Evolutionary conservation across 1,284 basidiomycete species (phyloP).

Genomic region (Dichomitus squalens): DNA sequence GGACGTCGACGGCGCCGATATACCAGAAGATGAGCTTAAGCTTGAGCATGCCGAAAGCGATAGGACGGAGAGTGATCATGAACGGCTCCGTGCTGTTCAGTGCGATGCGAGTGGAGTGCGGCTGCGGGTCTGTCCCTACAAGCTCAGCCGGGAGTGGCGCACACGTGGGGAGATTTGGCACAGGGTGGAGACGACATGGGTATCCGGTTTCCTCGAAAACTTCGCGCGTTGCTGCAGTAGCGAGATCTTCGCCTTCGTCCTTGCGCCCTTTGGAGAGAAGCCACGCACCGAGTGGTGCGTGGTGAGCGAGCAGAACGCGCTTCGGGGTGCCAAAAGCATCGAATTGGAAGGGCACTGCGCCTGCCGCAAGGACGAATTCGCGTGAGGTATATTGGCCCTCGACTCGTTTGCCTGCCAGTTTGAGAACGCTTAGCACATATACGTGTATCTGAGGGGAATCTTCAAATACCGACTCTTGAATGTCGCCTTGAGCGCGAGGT

Average conservation of each 20-base stretch:
- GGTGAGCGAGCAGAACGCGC: constrained; percentile 19
- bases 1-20: constrained; percentile 34
- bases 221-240: constrained; percentile 52
- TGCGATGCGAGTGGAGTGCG: constrained; percentile 27
- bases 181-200: constrained; percentile 39
- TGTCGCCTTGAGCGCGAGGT: background rate
- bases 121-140: constrained; percentile 32
- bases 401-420: background rate
- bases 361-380: constrained; percentile 22
- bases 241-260: constrained; percentile 52
- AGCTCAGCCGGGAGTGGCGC: constrained; percentile 37
- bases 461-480: background rate
- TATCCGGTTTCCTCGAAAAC: constrained; percentile 65
- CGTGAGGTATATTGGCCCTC: constrained; percentile 15
- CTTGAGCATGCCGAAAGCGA: constrained; percentile 38
- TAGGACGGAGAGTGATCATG: constrained; percentile 37
- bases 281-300: constrained; percentile 37
- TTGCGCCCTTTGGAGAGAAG: constrained; percentile 63
- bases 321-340: constrained; percentile 10
- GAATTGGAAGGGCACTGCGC: constrained; percentile 22
- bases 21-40: constrained; percentile 53
- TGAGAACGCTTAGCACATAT: background rate
- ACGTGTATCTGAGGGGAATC: background rate
- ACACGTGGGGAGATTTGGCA: constrained; percentile 35
- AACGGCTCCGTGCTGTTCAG: constrained; percentile 38